Percentiles rank a stretch among this genome's conserved stretches.
Conservation (phyloP, 768 basidiomycete species). For the Suillus alpinus region DNA sequence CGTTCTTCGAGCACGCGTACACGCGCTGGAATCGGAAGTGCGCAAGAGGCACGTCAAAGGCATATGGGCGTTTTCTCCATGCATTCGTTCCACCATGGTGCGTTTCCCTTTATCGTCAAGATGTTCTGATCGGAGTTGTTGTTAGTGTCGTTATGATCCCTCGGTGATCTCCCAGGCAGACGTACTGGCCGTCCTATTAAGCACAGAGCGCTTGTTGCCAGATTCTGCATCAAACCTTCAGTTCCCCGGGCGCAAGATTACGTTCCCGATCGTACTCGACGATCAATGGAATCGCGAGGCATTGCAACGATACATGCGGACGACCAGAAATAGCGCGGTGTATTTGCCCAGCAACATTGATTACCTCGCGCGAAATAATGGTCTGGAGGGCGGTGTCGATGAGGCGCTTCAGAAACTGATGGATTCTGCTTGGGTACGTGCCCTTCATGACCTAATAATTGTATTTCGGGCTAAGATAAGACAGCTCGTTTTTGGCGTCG, state of each 20-base stretch:
- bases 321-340: constrained; percentile 52
- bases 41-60: constrained; percentile 31
- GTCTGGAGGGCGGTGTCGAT: constrained; percentile 39
- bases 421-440: constrained; percentile 47
- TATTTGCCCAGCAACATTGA: constrained; percentile 70
- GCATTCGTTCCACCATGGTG: constrained; percentile 60
- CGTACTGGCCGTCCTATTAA: constrained; percentile 41
- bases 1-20: constrained; percentile 52
- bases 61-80: constrained; percentile 43
- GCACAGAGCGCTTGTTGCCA: constrained; percentile 38
- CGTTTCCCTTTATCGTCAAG: constrained; percentile 6
- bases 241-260: constrained; percentile 52
- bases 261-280: constrained; percentile 61
- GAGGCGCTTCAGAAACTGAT: constrained; percentile 47
- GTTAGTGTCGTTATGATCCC: constrained; percentile 51
- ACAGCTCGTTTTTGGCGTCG: constrained; percentile 59
- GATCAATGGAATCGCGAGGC: constrained; percentile 58
- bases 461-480: background rate
- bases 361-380: constrained; percentile 64
- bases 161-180: constrained; percentile 37
- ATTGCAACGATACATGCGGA: constrained; percentile 53
- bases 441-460: background rate
- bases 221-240: constrained; percentile 36
- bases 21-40: constrained; percentile 48
- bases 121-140: background rate